Conservation (phyloP, 805 yeast genomes). For the Metschnikowia orientalis region DNA sequence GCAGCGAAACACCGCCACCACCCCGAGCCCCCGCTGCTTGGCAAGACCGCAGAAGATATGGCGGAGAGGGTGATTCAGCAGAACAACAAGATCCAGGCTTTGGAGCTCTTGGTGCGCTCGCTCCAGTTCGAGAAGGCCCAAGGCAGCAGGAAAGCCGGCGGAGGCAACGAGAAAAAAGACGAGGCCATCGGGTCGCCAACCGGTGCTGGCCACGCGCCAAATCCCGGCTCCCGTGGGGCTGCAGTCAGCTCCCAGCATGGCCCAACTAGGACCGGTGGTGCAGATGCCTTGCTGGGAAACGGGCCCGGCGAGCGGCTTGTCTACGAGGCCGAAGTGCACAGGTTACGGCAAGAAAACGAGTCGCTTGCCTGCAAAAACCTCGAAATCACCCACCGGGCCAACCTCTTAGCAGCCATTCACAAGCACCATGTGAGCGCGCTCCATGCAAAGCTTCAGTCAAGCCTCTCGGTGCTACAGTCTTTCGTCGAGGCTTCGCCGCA, state of each 20-base stretch:
- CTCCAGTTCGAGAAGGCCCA: too few species aligned
- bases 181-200: too few species aligned
- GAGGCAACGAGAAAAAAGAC: too few species aligned
- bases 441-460: constrained; percentile 10
- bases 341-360: constrained; percentile 5
- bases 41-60: too few species aligned
- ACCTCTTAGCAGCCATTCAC: constrained; percentile 6
- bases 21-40: too few species aligned
- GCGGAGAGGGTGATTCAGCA: constrained; percentile 13
- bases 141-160: constrained; percentile 7
- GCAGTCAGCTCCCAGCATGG: too few species aligned
- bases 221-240: too few species aligned
- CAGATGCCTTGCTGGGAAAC: too few species aligned
- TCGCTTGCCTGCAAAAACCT: constrained; percentile 5
- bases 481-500: constrained; percentile 1
- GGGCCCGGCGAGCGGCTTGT: too few species aligned
- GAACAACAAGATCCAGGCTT: constrained; percentile 10
- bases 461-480: constrained; percentile 8
- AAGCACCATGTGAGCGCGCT: constrained; percentile 8
- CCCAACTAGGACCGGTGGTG: too few species aligned
- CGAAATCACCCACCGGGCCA: constrained; percentile 9
- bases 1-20: too few species aligned
- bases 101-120: constrained; percentile 12
- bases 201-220: too few species aligned
- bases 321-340: constrained; percentile 4